A percentile compares a stretch with the other conserved stretches of the same genome.
phyloP scores from a whole-genome alignment of 1,139 yeast species.

The Kluyveromyces sp. region DNA sequence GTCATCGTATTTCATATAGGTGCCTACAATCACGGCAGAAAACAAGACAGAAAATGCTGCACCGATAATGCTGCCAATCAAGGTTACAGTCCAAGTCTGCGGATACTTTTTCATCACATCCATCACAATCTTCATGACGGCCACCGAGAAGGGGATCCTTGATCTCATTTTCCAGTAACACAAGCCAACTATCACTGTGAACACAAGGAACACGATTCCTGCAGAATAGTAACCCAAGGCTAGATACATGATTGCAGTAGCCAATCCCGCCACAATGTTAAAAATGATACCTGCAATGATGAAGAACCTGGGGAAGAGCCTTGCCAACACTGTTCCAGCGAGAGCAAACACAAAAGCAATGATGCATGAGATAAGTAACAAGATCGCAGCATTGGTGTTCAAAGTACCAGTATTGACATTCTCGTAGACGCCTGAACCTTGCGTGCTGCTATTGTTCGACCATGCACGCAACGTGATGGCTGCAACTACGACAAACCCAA shows the following conservation, averaged over 20 bases:
- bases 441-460: slow-evolving; percentile 44
- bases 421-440: slow-evolving; percentile 64
- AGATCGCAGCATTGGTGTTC: slow-evolving; percentile 65
- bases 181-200: slow-evolving; percentile 57
- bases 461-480: slow-evolving; percentile 63
- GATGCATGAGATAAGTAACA: slow-evolving; percentile 61
- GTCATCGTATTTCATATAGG: slow-evolving; percentile 66
- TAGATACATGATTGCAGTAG: slow-evolving; percentile 68
- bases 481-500: slow-evolving; percentile 68
- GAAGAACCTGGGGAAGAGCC: slow-evolving; percentile 58
- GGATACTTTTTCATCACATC: slow-evolving; percentile 71
- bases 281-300: slow-evolving; percentile 63
- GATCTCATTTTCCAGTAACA: slow-evolving; percentile 68
- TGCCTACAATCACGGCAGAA: slow-evolving; percentile 61
- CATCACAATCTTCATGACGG: slow-evolving; percentile 63
- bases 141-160: slow-evolving; percentile 68
- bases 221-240: slow-evolving; percentile 64
- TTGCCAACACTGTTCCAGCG: slow-evolving; percentile 51
- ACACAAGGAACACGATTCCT: slow-evolving; percentile 64
- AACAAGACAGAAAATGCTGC: slow-evolving; percentile 62
- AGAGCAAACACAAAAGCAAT: slow-evolving; percentile 55
- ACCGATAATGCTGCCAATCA: slow-evolving; percentile 57
- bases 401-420: slow-evolving; percentile 49
- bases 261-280: slow-evolving; percentile 64
- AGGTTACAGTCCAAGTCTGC: slow-evolving; percentile 56